A percentile compares a stretch with the other conserved stretches of the same genome.
Conservation (phyloP, 805 yeast genomes). For the Yamadazyma akitaensis region DNA sequence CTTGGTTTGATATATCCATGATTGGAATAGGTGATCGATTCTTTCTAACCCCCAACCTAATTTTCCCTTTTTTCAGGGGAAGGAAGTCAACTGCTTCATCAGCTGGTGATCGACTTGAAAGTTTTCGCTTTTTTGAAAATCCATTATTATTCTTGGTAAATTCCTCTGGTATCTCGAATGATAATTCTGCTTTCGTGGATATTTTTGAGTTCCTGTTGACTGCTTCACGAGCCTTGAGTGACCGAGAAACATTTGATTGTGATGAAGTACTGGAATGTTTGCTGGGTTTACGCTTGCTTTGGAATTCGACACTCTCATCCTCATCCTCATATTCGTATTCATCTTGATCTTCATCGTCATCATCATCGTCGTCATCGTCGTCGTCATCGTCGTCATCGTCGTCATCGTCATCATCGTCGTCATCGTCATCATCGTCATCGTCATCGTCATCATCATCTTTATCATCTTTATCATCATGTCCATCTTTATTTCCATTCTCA, state of each 20-base stretch:
- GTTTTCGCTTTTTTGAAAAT: background rate
- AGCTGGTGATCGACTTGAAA: background rate
- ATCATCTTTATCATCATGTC: background rate
- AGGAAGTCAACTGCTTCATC: constrained; percentile 13
- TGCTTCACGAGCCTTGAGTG: background rate
- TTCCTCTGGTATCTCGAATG: background rate
- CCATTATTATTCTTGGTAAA: too few relatives aligned
- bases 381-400: background rate
- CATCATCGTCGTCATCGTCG: background rate
- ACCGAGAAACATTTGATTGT: background rate
- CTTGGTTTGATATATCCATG: constrained; percentile 27
- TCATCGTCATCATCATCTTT: background rate
- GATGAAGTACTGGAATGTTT: background rate
- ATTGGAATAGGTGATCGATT: constrained; percentile 15
- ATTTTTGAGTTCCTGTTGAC: background rate
- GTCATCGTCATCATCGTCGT: background rate
- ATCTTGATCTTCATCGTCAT: background rate
- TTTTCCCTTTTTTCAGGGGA: constrained; percentile 22
- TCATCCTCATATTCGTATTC: background rate
- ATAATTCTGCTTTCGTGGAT: background rate
- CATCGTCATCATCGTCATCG: background rate
- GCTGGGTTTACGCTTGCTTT: background rate
- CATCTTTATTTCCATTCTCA: background rate
- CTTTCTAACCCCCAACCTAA: constrained; percentile 14
- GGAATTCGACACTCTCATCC: background rate